Base-by-base conservation (phyloP, 306 rosid genomes). In the Begonia fuchsioides region DNA sequence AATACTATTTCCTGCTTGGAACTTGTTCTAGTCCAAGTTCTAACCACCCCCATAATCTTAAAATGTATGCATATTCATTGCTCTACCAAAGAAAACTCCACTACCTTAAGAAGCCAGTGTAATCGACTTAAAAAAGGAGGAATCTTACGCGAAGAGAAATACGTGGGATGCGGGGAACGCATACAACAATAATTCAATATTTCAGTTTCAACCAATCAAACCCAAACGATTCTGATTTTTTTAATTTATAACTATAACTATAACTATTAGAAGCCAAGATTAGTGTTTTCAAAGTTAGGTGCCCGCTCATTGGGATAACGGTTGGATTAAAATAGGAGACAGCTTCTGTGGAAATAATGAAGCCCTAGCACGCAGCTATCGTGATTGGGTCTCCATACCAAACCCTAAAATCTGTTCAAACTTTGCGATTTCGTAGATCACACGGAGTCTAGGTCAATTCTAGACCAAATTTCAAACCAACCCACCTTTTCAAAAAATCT, bases 121-220 rank as follows among this genome's bases (percentile, higher is more conserved):
- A 19, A 13, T 2, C 46, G 35, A 26, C 8, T 26, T 26, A 26
- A 26, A 26, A 14, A 53, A 55, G 60, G 56, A 17, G 46, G 74
- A 71, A 70, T 56, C 65, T 69, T 66, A 64, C 56, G 63, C 78
- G 93, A 55, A 68, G 69, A 51, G 72, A 64, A 68, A 75, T 54
- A 19, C 52, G 59, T 55, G 18, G 48, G 83, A 83, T 67, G 56
- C 72, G 76, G 35, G 8, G 7, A 26, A 26, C 7, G 61, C 65
- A 61, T 75, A 65, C 56, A 71, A 63, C n/a, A n/a, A n/a, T n/a
- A n/a, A n/a, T n/a, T n/a, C n/a, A n/a, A n/a, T n/a, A n/a, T n/a
- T n/a, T n/a, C n/a, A n/a, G n/a, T n/a, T n/a, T n/a, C n/a, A n/a
- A n/a, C n/a, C n/a, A n/a, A n/a, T n/a, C n/a, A n/a, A n/a, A n/a